Conservation (phyloP, 2,329 filamentous ascomycete species). For the Cyphellophora europaea region DNA sequence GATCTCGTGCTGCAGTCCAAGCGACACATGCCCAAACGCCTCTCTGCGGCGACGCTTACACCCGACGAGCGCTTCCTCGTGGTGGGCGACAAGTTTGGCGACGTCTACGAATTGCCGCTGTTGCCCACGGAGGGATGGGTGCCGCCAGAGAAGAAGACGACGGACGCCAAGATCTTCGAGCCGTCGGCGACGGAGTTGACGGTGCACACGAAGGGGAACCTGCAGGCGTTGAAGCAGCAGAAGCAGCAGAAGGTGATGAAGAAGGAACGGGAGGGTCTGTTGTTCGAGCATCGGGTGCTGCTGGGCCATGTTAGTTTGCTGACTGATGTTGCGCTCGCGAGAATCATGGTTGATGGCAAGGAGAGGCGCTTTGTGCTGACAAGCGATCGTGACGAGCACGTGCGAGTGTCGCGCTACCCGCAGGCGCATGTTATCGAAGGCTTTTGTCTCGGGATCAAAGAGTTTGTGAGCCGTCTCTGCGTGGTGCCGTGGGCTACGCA, state of each 20-base stretch:
- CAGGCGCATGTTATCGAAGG: slow-evolving; percentile 82
- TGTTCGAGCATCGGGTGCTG: slow-evolving; percentile 68
- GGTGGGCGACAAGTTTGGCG: slow-evolving; percentile 89
- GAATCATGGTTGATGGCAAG: slow-evolving; percentile 31
- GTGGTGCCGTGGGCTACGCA: slow-evolving; percentile 48
- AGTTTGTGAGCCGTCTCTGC: slow-evolving; percentile 73
- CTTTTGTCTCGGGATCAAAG: slow-evolving; percentile 79
- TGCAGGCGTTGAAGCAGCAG: slow-evolving; percentile 48
- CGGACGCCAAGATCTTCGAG: slow-evolving; percentile 28
- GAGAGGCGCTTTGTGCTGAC: slow-evolving; percentile 55
- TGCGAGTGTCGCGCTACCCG: slow-evolving; percentile 72
- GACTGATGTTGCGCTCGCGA: slow-evolving; percentile 58
- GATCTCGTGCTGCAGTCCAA: too few relatives aligned
- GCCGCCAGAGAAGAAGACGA: slow-evolving; percentile 24
- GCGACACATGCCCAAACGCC: too few relatives aligned
- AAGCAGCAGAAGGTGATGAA: slow-evolving; percentile 32
- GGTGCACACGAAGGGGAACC: slow-evolving; percentile 54
- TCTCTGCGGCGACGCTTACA: slow-evolving; percentile 41
- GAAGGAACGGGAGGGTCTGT: slow-evolving; percentile 38
- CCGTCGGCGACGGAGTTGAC: slow-evolving; percentile 49
- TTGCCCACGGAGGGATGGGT: slow-evolving; percentile 33
- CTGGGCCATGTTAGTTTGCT: slow-evolving; percentile 95
- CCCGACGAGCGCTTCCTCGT: slow-evolving; percentile 57
- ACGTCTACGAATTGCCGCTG: slow-evolving; percentile 83
- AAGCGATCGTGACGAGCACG: slow-evolving; percentile 69